Conservation (phyloP, 2,329 filamentous ascomycete species). For the Paecilomyces dactylethromorphus region DNA sequence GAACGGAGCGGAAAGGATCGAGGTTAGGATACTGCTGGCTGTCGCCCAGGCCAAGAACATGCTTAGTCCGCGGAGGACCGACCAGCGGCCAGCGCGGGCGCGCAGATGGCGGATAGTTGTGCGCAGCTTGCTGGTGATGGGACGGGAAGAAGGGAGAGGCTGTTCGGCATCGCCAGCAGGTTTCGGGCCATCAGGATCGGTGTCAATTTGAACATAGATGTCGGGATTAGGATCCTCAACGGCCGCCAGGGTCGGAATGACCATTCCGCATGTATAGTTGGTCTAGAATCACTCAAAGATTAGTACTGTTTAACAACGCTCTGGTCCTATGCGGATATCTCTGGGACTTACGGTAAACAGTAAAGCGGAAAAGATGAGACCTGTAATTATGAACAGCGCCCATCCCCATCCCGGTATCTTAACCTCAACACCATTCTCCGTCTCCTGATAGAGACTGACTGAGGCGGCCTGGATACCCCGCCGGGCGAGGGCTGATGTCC, state of each 20-base stretch:
- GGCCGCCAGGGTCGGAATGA: conserved; percentile 57
- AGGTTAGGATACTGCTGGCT: conserved; percentile 36
- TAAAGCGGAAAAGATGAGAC: conserved; percentile 14
- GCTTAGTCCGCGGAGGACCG: conserved; percentile 63
- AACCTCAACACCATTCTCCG: conserved; percentile 15
- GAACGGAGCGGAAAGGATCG: conserved; percentile 39
- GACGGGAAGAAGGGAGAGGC: conserved; percentile 45
- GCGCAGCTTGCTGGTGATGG: conserved; percentile 56
- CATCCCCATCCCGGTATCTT: conserved; percentile 19
- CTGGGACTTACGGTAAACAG: conserved; percentile 20
- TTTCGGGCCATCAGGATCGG: conserved; percentile 23
- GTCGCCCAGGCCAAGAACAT: conserved; percentile 45
- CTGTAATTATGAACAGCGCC: conserved; percentile 21
- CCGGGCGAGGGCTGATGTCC: conserved; percentile 23
- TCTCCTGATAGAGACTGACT: conserved; percentile 13
- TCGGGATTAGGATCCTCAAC: conserved; percentile 55
- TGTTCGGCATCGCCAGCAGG: conserved; percentile 32
- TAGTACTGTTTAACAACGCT: not conserved
- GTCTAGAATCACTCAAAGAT: conserved; percentile 23
- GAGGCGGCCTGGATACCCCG: conserved; percentile 28
- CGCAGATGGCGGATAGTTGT: conserved; percentile 56
- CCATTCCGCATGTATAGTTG: conserved; percentile 53
- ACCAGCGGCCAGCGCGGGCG: conserved; percentile 56
- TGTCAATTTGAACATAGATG: conserved; percentile 46
- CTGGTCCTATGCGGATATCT: not conserved